A percentile compares a stretch with the other conserved stretches of the same genome.
Evolutionary conservation across 2,329 filamentous ascomycete species (phyloP).

Genomic region (Thelonectria discophora): DNA sequence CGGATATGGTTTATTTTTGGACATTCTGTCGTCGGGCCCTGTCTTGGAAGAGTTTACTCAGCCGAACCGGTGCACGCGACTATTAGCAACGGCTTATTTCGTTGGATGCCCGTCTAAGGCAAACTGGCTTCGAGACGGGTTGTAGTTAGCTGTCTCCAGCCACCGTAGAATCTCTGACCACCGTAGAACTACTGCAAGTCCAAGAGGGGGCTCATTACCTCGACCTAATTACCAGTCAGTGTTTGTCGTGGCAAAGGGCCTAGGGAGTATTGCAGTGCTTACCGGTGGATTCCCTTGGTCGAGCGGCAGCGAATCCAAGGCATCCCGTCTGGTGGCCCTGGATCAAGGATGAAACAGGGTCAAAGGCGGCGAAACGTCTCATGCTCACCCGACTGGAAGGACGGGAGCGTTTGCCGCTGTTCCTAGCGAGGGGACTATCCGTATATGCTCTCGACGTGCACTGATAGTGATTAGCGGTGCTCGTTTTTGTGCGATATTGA

Average conservation of each 20-base stretch:
- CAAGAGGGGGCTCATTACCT: conserved; percentile 6
- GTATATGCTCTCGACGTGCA: not conserved
- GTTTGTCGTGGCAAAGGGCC: not conserved
- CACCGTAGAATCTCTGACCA: not conserved
- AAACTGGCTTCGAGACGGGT: not conserved
- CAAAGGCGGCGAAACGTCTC: conserved; percentile 38
- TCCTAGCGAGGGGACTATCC: not conserved
- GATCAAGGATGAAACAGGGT: conserved; percentile 36
- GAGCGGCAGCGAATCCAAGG: conserved; percentile 19
- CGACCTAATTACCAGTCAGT: not conserved
- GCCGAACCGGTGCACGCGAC: not conserved
- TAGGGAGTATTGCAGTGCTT: conserved; percentile 9
- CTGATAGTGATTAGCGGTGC: not conserved
- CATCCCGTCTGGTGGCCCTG: conserved; percentile 6
- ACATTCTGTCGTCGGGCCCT: not conserved
- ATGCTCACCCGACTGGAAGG: conserved; percentile 18
- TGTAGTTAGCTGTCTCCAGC: not conserved
- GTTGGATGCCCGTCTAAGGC: not conserved
- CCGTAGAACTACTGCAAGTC: not conserved
- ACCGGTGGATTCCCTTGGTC: conserved; percentile 5
- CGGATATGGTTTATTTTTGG: not conserved
- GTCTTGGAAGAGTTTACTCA: not conserved
- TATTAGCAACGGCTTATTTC: not conserved
- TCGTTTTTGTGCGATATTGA: not conserved
- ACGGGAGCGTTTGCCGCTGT: conserved; percentile 4